Evolutionary conservation across 2,329 filamentous ascomycete species (phyloP), one percentile per base, ranked within the genome.

Genomic region (Rhynchosporium agropyri): DNA sequence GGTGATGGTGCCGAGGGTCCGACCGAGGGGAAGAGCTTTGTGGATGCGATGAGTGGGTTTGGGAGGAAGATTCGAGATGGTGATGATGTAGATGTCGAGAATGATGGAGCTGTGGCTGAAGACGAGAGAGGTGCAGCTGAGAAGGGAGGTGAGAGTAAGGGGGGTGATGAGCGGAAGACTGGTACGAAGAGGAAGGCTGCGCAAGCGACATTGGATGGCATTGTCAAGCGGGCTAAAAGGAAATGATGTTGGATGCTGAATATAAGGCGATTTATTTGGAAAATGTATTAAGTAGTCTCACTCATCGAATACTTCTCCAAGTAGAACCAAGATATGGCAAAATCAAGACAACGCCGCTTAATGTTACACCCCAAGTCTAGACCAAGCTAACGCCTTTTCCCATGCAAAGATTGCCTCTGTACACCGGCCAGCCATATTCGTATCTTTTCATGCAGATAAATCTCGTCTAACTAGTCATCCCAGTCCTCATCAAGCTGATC

Each of bases 401-500:
- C 40, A 56, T 56, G 53, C 53, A 55, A 56, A 29, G 9, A 29
- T 42, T 56, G 10, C 38, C 53, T 26, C 36, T 43, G 38, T 43
- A n/a, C n/a, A 36, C 38, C 31, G 15, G 50, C 15, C 53, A 26
- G 9, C 36, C 45, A 59, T 31, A 59, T 51, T 51, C 57, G 9
- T 59, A 38, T 29, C 26, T 13, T 28, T 42, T 38, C 31, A 20
- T n/a, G 28, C 40, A 26, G 15, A 58, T 38, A 20, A 12, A 8
- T 8, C 26, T 9, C 1, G 31, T 29, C 13, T n/a, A 15, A n/a
- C 46, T 64, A 88, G 67, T 97, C 93, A 70, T 97, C 93, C 94
- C 94, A 98, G 75, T 97, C 93, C 76, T 98, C 94, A 72, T 98
- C 95, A 64, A 97, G 81, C 76, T 97, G 92, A 76, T 98, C 94